Conservation (phyloP, 2,329 filamentous ascomycete species). For the Huntiella bhutanensis region DNA sequence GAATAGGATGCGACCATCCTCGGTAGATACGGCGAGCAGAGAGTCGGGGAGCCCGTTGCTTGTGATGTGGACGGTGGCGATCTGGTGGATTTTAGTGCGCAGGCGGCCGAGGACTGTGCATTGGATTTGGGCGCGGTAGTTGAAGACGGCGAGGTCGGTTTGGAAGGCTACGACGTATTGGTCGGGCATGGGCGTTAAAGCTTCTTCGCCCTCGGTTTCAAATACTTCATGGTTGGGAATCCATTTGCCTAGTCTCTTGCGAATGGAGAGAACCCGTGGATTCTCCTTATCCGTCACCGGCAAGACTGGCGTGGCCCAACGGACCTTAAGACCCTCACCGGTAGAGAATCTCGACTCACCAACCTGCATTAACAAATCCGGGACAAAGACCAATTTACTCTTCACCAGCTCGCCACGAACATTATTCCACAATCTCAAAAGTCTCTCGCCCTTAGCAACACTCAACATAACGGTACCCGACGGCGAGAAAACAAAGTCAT, state of each 20-base stretch:
- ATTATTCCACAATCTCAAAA: slow-evolving; percentile 80
- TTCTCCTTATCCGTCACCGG: neutral
- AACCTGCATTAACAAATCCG: slow-evolving; percentile 50
- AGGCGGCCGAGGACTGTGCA: slow-evolving; percentile 51
- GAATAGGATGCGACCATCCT: slow-evolving; percentile 74
- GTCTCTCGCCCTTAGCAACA: slow-evolving; percentile 73
- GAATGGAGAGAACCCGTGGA: neutral
- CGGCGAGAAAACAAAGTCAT: slow-evolving; percentile 87
- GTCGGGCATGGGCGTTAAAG: neutral
- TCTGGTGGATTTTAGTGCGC: slow-evolving; percentile 64
- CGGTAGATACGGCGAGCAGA: slow-evolving; percentile 62
- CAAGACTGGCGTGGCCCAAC: slow-evolving; percentile 50
- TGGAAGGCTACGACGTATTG: slow-evolving; percentile 74
- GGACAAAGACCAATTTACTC: slow-evolving; percentile 72
- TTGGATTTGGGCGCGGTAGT: slow-evolving; percentile 67
- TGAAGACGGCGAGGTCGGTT: slow-evolving; percentile 65
- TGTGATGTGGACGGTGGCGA: slow-evolving; percentile 47
- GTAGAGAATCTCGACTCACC: slow-evolving; percentile 59
- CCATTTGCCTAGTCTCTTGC: neutral
- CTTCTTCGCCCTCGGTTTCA: slow-evolving; percentile 46
- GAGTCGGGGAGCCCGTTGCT: slow-evolving; percentile 19
- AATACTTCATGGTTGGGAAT: neutral
- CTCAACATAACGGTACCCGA: slow-evolving; percentile 94
- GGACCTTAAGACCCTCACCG: slow-evolving; percentile 66
- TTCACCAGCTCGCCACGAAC: slow-evolving; percentile 43